Evolutionary conservation across 2,329 filamentous ascomycete species (phyloP).

Genomic region (Diaporthe sp.): DNA sequence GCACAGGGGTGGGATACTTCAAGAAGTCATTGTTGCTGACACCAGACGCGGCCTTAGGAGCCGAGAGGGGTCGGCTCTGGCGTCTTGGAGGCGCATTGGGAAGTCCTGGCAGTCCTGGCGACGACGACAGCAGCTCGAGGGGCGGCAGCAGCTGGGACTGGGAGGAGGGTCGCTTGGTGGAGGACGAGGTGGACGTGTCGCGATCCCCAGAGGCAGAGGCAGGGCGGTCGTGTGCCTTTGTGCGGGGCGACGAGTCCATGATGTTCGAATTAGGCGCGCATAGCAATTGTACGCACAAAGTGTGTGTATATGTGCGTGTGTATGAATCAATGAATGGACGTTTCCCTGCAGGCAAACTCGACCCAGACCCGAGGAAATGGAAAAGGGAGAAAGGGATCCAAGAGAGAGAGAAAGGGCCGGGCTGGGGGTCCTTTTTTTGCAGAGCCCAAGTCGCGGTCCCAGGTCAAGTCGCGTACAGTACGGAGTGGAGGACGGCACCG

Average conservation of each 20-base stretch:
- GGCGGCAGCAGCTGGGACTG: conserved; percentile 77
- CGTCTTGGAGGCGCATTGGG: conserved; percentile 76
- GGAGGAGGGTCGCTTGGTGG: conserved; percentile 68
- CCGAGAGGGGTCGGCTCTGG: conserved; percentile 62
- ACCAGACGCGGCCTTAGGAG: conserved; percentile 47
- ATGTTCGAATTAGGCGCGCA: conserved; percentile 18
- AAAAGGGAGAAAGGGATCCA: conserved; percentile 11
- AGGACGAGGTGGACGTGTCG: conserved; percentile 34
- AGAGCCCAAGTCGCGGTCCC: conserved; percentile 39
- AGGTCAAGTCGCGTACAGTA: conserved; percentile 41
- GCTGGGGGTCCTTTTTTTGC: conserved; percentile 35
- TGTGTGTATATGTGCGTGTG: background rate
- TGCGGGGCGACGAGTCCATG: conserved; percentile 40
- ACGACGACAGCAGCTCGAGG: conserved; percentile 85
- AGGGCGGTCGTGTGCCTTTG: conserved; percentile 34
- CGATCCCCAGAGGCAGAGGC: conserved; percentile 29
- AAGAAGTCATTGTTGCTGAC: conserved; percentile 57
- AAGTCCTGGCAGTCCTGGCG: conserved; percentile 70
- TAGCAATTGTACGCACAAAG: conserved; percentile 27
- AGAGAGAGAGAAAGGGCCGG: conserved; percentile 23
- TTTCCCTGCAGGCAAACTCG: conserved; percentile 32
- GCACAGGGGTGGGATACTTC: conserved; percentile 93
- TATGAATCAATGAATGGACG: conserved; percentile 26
- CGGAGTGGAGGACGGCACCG: conserved; percentile 35
- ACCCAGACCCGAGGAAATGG: conserved; percentile 20